These are phyloP conservation scores for Fusarium cicatricum DNA, from an alignment of 2,329 filamentous ascomycete species.

Conservation along the genomic window DNA sequence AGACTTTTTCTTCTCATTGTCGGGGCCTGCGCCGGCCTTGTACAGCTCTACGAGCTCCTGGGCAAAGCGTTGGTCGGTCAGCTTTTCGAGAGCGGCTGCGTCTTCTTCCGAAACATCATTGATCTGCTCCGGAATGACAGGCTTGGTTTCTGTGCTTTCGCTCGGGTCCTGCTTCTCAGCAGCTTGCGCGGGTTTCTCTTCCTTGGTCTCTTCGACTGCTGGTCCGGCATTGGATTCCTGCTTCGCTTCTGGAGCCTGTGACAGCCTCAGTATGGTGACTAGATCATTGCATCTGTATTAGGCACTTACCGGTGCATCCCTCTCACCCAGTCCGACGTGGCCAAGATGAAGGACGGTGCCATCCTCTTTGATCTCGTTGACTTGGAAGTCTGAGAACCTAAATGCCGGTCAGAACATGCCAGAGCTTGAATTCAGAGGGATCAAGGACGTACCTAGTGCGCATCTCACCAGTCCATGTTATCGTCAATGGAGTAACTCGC, in stretches of 20 bases:
- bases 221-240: conserved; percentile 20
- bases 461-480: conserved; percentile 52
- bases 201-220: conserved; percentile 19
- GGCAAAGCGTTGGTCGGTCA: conserved; percentile 52
- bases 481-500: conserved; percentile 48
- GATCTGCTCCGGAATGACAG: conserved; percentile 31
- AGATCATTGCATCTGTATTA: not conserved
- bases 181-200: conserved; percentile 20
- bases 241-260: conserved; percentile 25
- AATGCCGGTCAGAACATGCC: conserved; percentile 21
- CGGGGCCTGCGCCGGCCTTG: conserved; percentile 46
- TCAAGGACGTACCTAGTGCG: conserved; percentile 46
- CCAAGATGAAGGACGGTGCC: conserved; percentile 79
- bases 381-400: conserved; percentile 90
- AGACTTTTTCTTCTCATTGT: conserved; percentile 41
- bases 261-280: conserved; percentile 16
- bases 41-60: conserved; percentile 54
- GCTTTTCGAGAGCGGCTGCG: conserved; percentile 47
- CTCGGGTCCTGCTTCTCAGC: conserved; percentile 26
- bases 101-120: conserved; percentile 46
- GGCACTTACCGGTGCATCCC: conserved; percentile 26
- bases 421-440: not conserved
- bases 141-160: conserved; percentile 29
- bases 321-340: conserved; percentile 49
- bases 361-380: conserved; percentile 84